Evolutionary conservation across 2,329 filamentous ascomycete genomes (phyloP).

Genomic region (Diaporthe helianthi): DNA sequence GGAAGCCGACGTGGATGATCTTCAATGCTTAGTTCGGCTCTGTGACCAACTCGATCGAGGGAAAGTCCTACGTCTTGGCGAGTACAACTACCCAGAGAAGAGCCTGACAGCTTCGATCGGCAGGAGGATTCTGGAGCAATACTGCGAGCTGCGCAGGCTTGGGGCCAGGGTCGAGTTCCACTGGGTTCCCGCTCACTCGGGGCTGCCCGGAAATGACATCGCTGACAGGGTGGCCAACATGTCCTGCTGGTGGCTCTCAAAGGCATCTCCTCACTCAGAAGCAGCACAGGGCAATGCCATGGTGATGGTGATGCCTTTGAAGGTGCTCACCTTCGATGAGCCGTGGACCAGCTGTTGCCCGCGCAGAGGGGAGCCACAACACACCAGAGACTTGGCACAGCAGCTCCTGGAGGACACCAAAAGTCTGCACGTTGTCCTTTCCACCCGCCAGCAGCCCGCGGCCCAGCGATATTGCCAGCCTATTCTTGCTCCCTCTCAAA

Average conservation of each 20-base stretch:
- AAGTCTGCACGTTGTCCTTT: background rate
- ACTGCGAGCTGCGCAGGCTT: slow-evolving; percentile 1
- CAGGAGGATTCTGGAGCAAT: background rate
- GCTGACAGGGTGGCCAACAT: background rate
- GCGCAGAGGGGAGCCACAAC: background rate
- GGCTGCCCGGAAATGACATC: slow-evolving; percentile 7
- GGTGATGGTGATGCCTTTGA: background rate
- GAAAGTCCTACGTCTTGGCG: too few species aligned
- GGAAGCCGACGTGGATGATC: too few species aligned
- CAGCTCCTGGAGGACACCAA: background rate
- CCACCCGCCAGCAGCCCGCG: background rate
- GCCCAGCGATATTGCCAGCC: background rate
- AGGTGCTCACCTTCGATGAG: background rate
- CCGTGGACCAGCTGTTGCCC: background rate
- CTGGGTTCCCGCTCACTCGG: slow-evolving; percentile 8
- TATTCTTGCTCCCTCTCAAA: background rate
- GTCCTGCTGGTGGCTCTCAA: background rate
- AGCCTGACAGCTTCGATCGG: background rate
- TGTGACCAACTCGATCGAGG: too few species aligned
- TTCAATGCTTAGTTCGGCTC: too few species aligned
- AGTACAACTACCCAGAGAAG: too few species aligned
- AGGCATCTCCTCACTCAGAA: background rate
- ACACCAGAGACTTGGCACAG: background rate
- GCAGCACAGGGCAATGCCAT: background rate
- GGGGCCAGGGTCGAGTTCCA: slow-evolving; percentile 6